phyloP scores from a whole-genome alignment of 148 eudicot species.

The Chenopodium berlandieri region DNA sequence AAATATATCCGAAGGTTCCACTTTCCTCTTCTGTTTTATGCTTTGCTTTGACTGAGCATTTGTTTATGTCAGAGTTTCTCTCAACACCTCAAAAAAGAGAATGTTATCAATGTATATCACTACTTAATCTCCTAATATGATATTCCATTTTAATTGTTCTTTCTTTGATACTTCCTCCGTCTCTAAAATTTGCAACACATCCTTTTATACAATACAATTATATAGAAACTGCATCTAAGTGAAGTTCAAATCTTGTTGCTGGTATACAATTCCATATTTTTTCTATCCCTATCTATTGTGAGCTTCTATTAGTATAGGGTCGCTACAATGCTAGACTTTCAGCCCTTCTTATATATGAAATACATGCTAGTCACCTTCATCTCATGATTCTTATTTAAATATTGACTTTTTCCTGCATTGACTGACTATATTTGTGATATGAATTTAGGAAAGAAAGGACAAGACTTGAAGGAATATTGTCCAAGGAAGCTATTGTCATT shows the following conservation, averaged over 20 bases:
- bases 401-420: neutral
- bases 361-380: conserved; percentile 1
- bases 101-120: neutral
- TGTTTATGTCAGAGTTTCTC: neutral
- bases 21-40: too few relatives aligned
- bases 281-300: too few relatives aligned
- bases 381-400: conserved; percentile 3
- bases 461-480: conserved; percentile 52
- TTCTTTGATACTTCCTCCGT: too few relatives aligned
- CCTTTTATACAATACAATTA: too few relatives aligned
- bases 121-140: neutral
- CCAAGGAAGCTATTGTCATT: conserved; percentile 55
- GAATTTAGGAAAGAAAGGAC: conserved; percentile 74
- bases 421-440: neutral
- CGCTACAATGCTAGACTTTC: neutral
- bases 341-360: neutral
- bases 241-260: neutral
- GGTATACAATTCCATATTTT: neutral
- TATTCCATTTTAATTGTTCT: neutral
- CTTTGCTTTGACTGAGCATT: neutral
- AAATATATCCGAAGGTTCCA: neutral
- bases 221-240: too few relatives aligned
- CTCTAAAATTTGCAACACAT: too few relatives aligned
- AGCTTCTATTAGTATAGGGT: neutral
- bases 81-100: neutral